Evolutionary conservation across 1,284 basidiomycete genomes (phyloP).

Genomic region (Apiotrichum domesticum): DNA sequence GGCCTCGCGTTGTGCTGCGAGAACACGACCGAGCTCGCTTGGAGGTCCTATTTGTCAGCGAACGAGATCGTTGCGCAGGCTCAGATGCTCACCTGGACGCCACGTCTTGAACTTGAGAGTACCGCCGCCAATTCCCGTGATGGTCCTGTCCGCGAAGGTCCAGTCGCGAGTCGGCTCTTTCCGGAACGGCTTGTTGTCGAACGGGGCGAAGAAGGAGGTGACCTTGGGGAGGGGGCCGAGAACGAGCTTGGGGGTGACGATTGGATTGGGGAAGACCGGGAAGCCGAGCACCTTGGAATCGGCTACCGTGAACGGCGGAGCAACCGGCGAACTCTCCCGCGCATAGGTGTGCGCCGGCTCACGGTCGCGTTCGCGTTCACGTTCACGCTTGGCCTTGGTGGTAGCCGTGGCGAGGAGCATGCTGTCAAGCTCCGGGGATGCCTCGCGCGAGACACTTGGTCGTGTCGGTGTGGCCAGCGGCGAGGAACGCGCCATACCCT

Average conservation of each 20-base stretch:
- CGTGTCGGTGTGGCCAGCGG: constrained; percentile 13
- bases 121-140: constrained; percentile 35
- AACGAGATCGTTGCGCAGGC: background rate
- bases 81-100: constrained; percentile 27
- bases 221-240: constrained; percentile 37
- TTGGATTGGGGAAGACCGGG: constrained; percentile 41
- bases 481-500: constrained; percentile 8
- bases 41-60: constrained; percentile 28
- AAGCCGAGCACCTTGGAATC: constrained; percentile 33
- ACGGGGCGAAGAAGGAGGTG: constrained; percentile 35
- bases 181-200: constrained; percentile 34
- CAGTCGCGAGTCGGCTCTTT: constrained; percentile 35
- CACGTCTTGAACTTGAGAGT: constrained; percentile 38
- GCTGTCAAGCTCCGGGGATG: constrained; percentile 24
- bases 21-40: constrained; percentile 30
- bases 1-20: constrained; percentile 35
- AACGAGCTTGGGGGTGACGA: constrained; percentile 29
- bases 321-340: constrained; percentile 8
- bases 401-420: constrained; percentile 8
- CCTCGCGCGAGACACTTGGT: constrained; percentile 21
- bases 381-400: background rate
- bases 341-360: background rate
- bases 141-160: constrained; percentile 22
- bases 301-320: constrained; percentile 29
- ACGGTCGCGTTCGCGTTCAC: background rate